Evolutionary conservation across 2,329 filamentous ascomycete species (phyloP), one percentile per base, ranked within the genome.

Genomic region (Drechmeria coniospora): DNA sequence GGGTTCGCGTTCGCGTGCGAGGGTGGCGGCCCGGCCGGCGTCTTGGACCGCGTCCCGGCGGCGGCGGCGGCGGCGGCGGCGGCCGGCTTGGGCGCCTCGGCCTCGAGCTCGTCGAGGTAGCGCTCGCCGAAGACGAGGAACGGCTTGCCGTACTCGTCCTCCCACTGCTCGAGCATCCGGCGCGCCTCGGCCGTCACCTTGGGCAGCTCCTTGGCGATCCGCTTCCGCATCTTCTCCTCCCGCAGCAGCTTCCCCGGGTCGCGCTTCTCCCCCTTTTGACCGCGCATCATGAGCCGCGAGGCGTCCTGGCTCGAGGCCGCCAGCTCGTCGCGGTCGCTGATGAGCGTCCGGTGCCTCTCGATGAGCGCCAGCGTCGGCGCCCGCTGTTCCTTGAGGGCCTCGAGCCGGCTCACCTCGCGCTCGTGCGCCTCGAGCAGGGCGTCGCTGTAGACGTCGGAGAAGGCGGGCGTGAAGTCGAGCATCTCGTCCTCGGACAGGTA

Each of bases 401-500:
- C 81, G 0, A 98, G 63, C 14, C 86, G 73, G 6, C 63, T 59
- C 37, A 98, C 86, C 47, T 98, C 92, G 13, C 78, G 75, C 58
- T 98, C 90, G 45, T 98, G 92, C 0, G 90, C 86, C 38, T 92
- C 86, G 0, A 98, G 69, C 8, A 98, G 67, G 4, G 90, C 90
- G 50, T 98, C 90, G 43, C 84, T 94, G 56, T 92, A 94, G 13
- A 94, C 87, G 47, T 95, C 90, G 8, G 84, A 92, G 50, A 95
- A 95, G 23, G 86, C 90, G 1, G 92, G 90, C 0, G 86, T 90
- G 42, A 98, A 98, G 40, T 94, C 86, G 31, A 95, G 71, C 86
- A 95, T 95, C 57, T 98, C 90, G 45, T 98, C 90, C 49, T 98
- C 90, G 0, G 82, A 93, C 47, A 92, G 86, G 59, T 90, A 95